Evolutionary conservation across 495 filamentous ascomycete genomes (phyloP).

Genomic region (Penicillium paradoxum): DNA sequence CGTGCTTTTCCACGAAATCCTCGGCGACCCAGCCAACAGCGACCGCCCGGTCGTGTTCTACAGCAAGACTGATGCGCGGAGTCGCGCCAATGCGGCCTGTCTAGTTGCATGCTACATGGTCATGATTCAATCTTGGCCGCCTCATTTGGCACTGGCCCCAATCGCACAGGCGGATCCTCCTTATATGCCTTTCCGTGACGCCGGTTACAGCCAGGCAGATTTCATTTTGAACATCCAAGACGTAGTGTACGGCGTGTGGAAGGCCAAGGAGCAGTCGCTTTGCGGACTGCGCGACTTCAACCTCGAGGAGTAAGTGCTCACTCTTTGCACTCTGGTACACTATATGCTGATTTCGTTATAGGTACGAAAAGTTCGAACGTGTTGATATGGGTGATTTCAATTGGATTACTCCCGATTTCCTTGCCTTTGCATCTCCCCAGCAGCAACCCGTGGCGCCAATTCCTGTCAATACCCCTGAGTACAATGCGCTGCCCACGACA

Average conservation of each 20-base stretch:
- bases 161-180: conserved; percentile 95
- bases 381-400: conserved; percentile 99
- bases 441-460: conserved; percentile 68
- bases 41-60: conserved; percentile 88
- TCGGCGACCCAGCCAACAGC: conserved; percentile 80
- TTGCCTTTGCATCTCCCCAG: conserved; percentile 95
- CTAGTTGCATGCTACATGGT: conserved; percentile 96
- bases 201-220: conserved; percentile 97
- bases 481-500: conserved; percentile 63
- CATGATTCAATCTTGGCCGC: conserved; percentile 97
- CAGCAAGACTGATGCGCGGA: conserved; percentile 85
- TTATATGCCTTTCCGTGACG: conserved; percentile 97
- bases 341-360: conserved; percentile 29
- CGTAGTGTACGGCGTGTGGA: conserved; percentile 97
- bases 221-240: conserved; percentile 93
- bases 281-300: conserved; percentile 85
- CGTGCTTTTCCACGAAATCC: conserved; percentile 86
- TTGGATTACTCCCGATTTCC: conserved; percentile 92
- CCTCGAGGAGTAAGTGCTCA: conserved; percentile 72
- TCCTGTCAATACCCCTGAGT: conserved; percentile 63
- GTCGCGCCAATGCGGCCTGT: conserved; percentile 96
- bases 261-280: conserved; percentile 88
- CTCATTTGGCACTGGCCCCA: conserved; percentile 92
- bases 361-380: conserved; percentile 87
- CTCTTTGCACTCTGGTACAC: not conserved